Percentiles rank a stretch among this genome's conserved stretches.
Evolutionary conservation across 2,329 filamentous ascomycete species (phyloP).

Genomic region (Hansfordia pulvinata): DNA sequence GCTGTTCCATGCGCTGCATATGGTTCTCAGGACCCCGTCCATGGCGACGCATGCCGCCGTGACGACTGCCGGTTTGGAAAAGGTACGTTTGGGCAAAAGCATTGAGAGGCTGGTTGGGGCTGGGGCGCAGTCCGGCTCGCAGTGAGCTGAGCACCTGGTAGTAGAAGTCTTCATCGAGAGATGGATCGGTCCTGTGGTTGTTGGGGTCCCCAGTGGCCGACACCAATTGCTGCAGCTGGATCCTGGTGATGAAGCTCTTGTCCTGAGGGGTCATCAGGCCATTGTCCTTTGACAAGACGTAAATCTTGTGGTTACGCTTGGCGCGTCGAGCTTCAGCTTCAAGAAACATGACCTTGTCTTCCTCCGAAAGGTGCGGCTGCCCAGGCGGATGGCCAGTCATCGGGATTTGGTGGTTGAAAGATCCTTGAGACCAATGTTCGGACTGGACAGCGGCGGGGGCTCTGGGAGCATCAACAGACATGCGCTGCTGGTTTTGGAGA

Average conservation of each 20-base stretch:
- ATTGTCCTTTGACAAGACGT: constrained; percentile 83
- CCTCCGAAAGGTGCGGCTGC: constrained; percentile 63
- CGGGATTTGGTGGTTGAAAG: constrained; percentile 39
- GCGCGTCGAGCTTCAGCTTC: constrained; percentile 88
- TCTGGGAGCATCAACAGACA: constrained; percentile 32
- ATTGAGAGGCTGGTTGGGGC: constrained; percentile 83
- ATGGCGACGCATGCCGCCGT: constrained; percentile 61
- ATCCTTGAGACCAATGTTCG: constrained; percentile 36
- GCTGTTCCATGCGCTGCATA: constrained; percentile 97
- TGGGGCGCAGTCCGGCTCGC: constrained; percentile 74
- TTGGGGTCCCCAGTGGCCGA: constrained; percentile 79
- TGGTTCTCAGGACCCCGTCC: constrained; percentile 86
- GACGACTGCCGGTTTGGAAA: constrained; percentile 81
- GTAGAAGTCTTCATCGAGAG: constrained; percentile 89
- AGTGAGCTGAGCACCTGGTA: constrained; percentile 97
- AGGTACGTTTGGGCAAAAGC: constrained; percentile 97
- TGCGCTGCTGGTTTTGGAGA: constrained; percentile 63
- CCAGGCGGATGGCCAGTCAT: constrained; percentile 53
- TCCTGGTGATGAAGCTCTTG: constrained; percentile 98
- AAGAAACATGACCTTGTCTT: constrained; percentile 71
- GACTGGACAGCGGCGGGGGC: constrained; percentile 18
- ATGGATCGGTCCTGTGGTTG: constrained; percentile 66
- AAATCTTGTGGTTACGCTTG: constrained; percentile 97
- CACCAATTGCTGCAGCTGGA: constrained; percentile 92
- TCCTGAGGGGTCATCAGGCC: constrained; percentile 98